These are phyloP conservation scores for Aspergillus sclerotiicarbonarius DNA, from an alignment of 495 filamentous ascomycete species.

Conservation along the genomic window DNA sequence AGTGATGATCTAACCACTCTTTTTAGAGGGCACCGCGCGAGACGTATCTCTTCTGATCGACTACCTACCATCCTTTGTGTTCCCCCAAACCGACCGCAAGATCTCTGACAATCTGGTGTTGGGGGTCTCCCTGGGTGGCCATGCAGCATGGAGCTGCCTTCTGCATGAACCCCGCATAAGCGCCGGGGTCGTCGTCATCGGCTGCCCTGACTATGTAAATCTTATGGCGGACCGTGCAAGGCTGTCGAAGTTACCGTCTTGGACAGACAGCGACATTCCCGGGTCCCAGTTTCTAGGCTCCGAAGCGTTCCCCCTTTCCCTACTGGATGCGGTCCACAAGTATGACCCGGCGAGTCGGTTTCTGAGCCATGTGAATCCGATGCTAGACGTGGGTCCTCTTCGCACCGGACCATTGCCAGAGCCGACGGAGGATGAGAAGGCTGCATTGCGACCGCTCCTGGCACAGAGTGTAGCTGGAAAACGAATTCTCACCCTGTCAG, in stretches of 20 bases:
- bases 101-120: slow-evolving; percentile 72
- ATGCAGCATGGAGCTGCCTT: slow-evolving; percentile 80
- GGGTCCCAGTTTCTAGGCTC: slow-evolving; percentile 71
- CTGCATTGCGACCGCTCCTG: slow-evolving; percentile 39
- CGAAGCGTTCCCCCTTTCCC: slow-evolving; percentile 65
- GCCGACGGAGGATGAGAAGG: slow-evolving; percentile 44
- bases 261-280: slow-evolving; percentile 48
- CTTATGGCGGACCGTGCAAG: slow-evolving; percentile 76
- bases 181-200: slow-evolving; percentile 76
- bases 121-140: slow-evolving; percentile 84
- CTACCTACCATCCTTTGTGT: slow-evolving; percentile 72
- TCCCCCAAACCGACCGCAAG: slow-evolving; percentile 47
- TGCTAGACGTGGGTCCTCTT: slow-evolving; percentile 24
- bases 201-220: slow-evolving; percentile 82
- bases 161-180: slow-evolving; percentile 74
- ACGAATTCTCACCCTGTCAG: slow-evolving; percentile 72
- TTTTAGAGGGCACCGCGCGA: slow-evolving; percentile 65
- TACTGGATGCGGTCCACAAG: slow-evolving; percentile 59
- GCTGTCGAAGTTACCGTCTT: slow-evolving; percentile 66
- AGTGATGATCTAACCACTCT: neutral
- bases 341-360: slow-evolving; percentile 70
- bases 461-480: slow-evolving; percentile 62
- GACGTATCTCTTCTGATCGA: slow-evolving; percentile 73
- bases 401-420: slow-evolving; percentile 42
- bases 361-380: slow-evolving; percentile 48